Percentiles rank a stretch among this genome's conserved stretches.
Conservation (phyloP, 768 basidiomycete genomes). For the Pholiota molesta region DNA sequence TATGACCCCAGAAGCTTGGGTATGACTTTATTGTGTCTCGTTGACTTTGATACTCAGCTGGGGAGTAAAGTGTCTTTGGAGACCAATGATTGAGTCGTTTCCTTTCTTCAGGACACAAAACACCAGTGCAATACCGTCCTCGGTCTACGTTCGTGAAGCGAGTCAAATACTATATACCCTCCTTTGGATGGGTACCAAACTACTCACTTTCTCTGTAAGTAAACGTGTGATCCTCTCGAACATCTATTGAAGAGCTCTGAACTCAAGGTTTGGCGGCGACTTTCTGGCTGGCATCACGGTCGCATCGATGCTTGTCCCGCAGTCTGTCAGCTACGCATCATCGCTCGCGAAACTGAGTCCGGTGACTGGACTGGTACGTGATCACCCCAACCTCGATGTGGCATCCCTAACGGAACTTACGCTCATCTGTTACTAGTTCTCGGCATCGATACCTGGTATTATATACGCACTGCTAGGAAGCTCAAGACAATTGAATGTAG, state of each 20-base stretch:
- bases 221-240: constrained; percentile 6
- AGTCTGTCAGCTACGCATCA: constrained; percentile 90
- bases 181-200: constrained; percentile 76
- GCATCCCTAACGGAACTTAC: background rate
- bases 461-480: constrained; percentile 90
- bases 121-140: constrained; percentile 14
- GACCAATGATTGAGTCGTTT: background rate
- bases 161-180: constrained; percentile 77
- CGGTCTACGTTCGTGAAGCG: constrained; percentile 45
- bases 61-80: background rate
- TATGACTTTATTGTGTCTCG: too few relatives aligned
- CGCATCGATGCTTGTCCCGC: constrained; percentile 81
- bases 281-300: constrained; percentile 86
- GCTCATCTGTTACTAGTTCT: constrained; percentile 51
- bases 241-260: background rate
- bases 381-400: background rate
- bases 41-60: too few relatives aligned
- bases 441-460: constrained; percentile 86
- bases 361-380: constrained; percentile 77
- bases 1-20: too few relatives aligned
- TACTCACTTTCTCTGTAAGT: constrained; percentile 72
- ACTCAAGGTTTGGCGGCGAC: constrained; percentile 51
- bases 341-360: constrained; percentile 86
- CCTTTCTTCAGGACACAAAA: constrained; percentile 10
- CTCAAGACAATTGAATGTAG: constrained; percentile 79